Base-by-base conservation (phyloP, 305 asterid species). In the Solanum hybrid region DNA sequence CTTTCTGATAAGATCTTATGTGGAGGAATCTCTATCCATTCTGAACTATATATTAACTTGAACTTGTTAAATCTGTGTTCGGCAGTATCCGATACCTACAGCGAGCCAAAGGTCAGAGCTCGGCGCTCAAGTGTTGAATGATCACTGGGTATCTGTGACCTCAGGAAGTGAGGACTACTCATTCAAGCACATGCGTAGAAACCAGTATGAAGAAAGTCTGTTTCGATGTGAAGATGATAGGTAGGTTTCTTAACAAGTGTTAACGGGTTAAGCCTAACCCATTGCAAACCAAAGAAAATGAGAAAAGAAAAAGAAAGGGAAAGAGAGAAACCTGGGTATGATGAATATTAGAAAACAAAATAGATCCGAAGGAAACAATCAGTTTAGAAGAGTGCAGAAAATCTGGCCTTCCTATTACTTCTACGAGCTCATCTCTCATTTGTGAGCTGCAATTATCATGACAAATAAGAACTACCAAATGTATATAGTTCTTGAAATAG, bases 201-300 rank as follows among this genome's bases (percentile, higher is more conserved):
- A 90, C 69, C 92, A 90, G 80, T 90, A 90, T 37, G 92, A 90
- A 85, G 92, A 90, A 67, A 90, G 92, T 87, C 81, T 90, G 61
- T 90, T 90, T 86, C 88, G 92, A 89, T 90, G 92, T 40, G 91
- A 90, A 86, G 92, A 90, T 89, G 92, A 90, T 80, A 90, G 92
- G 92, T 90, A 85, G n/a, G 36, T 81, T 22, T 81, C 73, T 36
- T 18, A 31, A 18, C 88, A 74, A 74, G 29, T 87, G 51, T 74
- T 26, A 28, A 31, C 12, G 3, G 46, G 46, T 85, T 85, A 20
- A 22, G 76, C 71, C 40, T 51, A 83, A 29, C 40, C 74, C 74
- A 20, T 83, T 46, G 74, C 74, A 46, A 57, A 33, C 46, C 71
- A 85, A 51, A 85, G 75, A 51, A 64, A 57, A 10, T 83, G 46